These are phyloP conservation scores for Spizellomyces punctatus DNA, from an alignment of 192 early-diverging fungal species.

Conservation along the genomic window DNA sequence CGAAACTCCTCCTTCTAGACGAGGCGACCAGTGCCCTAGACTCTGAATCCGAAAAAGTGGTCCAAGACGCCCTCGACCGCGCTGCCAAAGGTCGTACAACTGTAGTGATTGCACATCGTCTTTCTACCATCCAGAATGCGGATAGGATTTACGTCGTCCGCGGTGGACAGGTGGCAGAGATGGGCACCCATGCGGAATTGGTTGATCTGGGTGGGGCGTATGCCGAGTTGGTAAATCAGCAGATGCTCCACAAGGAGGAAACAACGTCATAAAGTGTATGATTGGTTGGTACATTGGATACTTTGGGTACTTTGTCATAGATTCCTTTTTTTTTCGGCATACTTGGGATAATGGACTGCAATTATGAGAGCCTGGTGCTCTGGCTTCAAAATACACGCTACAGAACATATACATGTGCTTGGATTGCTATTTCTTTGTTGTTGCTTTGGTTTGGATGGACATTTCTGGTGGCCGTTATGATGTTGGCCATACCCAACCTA, in stretches of 20 bases:
- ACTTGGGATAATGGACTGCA: too few relatives aligned
- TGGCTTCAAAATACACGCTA: too few relatives aligned
- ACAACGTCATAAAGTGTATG: too few relatives aligned
- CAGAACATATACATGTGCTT: too few relatives aligned
- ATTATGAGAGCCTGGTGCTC: too few relatives aligned
- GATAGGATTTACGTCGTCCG: conserved; percentile 74
- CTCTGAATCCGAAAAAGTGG: conserved; percentile 76
- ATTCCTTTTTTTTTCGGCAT: too few relatives aligned
- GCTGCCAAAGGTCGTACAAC: conserved; percentile 74
- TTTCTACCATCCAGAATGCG: conserved; percentile 84
- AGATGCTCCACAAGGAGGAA: conserved; percentile 30
- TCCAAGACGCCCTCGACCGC: conserved; percentile 80
- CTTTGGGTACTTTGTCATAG: too few relatives aligned
- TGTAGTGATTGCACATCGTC: conserved; percentile 61
- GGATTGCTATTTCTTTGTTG: too few relatives aligned
- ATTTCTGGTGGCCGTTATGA: too few relatives aligned
- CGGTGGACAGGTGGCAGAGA: conserved; percentile 66
- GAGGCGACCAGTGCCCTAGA: conserved; percentile 87
- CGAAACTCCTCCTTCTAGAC: conserved; percentile 82
- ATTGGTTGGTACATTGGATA: too few relatives aligned
- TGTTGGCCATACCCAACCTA: too few relatives aligned
- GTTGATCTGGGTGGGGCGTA: conserved; percentile 62
- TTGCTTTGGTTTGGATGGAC: too few relatives aligned
- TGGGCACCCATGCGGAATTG: conserved; percentile 69
- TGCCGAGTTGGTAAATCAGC: conserved; percentile 63